These are phyloP conservation scores for Plasmodium coatneyi DNA, from an alignment of 169 alveolate genomes.

Conservation along the genomic window DNA sequence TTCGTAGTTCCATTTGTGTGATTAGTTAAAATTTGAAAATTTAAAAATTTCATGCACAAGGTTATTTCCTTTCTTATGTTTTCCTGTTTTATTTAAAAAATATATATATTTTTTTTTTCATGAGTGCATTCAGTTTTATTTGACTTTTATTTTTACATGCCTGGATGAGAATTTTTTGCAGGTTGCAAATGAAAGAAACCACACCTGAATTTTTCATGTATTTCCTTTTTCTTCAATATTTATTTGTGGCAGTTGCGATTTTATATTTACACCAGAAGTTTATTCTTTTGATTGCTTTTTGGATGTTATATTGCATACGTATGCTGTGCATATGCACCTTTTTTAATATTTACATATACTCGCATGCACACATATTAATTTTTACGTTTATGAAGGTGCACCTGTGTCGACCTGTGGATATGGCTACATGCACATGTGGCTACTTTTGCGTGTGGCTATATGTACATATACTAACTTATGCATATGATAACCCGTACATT, in stretches of 20 bases:
- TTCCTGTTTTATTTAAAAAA: neutral
- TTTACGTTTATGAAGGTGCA: neutral
- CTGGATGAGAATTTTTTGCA: neutral
- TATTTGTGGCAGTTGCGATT: neutral
- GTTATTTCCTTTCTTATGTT: neutral
- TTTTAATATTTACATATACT: neutral
- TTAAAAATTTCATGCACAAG: neutral
- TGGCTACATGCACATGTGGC: neutral
- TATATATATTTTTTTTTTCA: conserved; percentile 11
- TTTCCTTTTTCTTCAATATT: neutral
- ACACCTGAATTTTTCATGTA: neutral
- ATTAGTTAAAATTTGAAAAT: conserved; percentile 7
- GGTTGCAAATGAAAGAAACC: conserved; percentile 3
- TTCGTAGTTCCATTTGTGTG: neutral
- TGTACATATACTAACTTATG: neutral
- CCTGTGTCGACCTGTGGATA: neutral
- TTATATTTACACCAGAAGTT: neutral
- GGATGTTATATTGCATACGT: neutral
- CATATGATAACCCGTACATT: neutral
- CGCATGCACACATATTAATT: neutral
- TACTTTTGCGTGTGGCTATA: neutral
- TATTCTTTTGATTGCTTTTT: conserved; percentile 30
- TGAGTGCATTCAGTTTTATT: neutral
- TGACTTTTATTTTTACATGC: conserved; percentile 14
- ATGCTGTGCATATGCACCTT: neutral